Evolutionary conservation across 768 basidiomycete genomes (phyloP), one percentile per base, ranked within the genome.

Genomic region (Phaeotremella fagi): DNA sequence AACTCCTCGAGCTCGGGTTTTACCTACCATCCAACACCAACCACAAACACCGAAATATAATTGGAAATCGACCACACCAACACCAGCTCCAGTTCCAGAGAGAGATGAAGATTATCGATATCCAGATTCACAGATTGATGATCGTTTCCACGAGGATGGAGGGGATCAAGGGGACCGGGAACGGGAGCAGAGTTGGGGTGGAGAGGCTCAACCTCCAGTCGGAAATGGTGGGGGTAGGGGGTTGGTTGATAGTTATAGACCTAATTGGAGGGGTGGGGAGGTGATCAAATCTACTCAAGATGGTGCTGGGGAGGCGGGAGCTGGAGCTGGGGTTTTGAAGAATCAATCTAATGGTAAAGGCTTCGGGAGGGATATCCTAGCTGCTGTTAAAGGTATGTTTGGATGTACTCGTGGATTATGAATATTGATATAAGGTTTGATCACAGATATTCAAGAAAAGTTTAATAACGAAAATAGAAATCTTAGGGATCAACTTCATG

Each of bases 401-500:
- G 38, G 38, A 7, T 9, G 38, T 7, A 14, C 18, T 41, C 38
- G 12, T 22, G 6, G n/a, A 41, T 18, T 6, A 7, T 18, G 7
- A 20, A 9, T 22, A 41, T 18, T 41, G 11, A 41, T 22, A 6
- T 12, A 9, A 11, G 20, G 38, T 41, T 6, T 9, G 12, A 41
- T 41, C 12, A 41, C 22, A 41, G 38, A 41, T 6, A 41, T 41
- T 7, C 12, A 41, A 11, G 38, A 12, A 12, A 33, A 22, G 7
- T 29, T 36, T 15, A 23, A 9, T 31, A 33, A 33, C 5, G 60
- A 61, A 6, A 48, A 57, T 24, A 41, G 43, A 11, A 15, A 54
- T 22, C 36, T 66, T 3, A 48, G 61, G 28, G 65, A 66, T 28
- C 49, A 61, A 48, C 29, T 66, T 6, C 61, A 66, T 28, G 65